phyloP scores from a whole-genome alignment of 208 protist species.

The Leishmania martiniquensis region DNA sequence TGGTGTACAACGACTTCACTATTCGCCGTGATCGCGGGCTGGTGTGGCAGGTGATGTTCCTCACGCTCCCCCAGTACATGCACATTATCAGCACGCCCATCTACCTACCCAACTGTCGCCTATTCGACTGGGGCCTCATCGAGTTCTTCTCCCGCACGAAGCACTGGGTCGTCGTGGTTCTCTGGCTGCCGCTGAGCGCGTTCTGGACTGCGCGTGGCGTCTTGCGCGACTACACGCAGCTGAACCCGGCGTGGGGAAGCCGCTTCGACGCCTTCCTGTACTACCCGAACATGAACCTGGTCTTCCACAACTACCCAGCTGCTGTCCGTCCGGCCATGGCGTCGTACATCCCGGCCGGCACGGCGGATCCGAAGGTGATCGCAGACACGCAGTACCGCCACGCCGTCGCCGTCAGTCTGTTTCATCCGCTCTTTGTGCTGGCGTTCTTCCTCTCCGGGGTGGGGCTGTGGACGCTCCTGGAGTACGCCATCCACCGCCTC shows the following conservation, averaged over 20 bases:
- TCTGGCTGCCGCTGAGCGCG: constrained; percentile 50
- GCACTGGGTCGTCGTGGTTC: constrained; percentile 41
- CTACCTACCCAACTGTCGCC: constrained; percentile 46
- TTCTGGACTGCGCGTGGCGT: constrained; percentile 46
- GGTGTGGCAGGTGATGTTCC: constrained; percentile 53
- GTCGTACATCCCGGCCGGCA: constrained; percentile 12
- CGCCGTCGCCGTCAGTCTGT: constrained; percentile 26
- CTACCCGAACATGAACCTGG: constrained; percentile 47
- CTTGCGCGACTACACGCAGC: constrained; percentile 36
- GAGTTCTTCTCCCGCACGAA: constrained; percentile 62
- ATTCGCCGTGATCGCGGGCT: constrained; percentile 45
- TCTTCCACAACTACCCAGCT: constrained; percentile 43
- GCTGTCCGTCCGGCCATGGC: constrained; percentile 8
- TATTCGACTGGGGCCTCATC: constrained; percentile 44
- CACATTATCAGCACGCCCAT: constrained; percentile 51
- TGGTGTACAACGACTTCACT: constrained; percentile 57
- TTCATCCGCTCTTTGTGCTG: constrained; percentile 31
- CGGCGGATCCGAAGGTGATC: constrained; percentile 9
- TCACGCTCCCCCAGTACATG: constrained; percentile 44
- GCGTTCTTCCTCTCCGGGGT: constrained; percentile 39
- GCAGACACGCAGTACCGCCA: constrained; percentile 33
- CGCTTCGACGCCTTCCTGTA: constrained; percentile 43
- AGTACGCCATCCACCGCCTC: constrained; percentile 56
- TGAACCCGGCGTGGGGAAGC: constrained; percentile 25
- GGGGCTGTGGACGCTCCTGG: constrained; percentile 41